Evolutionary conservation across 345 rosid species (phyloP), one percentile per base, ranked within the genome.

Genomic region (Linum usitatissimum): DNA sequence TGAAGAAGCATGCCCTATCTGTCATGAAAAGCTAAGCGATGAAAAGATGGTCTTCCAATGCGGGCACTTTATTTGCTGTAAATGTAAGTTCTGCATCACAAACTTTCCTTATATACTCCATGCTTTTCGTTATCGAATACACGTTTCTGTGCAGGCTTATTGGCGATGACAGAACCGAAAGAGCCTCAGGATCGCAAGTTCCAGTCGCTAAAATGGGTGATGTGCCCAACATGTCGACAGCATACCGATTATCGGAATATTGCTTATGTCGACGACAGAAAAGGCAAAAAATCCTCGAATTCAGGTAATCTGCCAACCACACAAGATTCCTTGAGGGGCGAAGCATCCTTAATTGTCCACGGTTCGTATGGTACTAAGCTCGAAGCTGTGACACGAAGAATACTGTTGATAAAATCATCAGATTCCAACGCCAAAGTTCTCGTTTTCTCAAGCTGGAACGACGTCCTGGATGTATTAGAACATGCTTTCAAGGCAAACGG

Each of bases 331-430:
- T 81, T 77, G 55, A 71, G 53, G 63, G 48, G 19, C 63, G 97
- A 85, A 73, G 82, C 79, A 73, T 78, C 88, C 67, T 68, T 84
- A 55, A 57, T 66, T 7, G 94, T 92, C 65, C 85, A 81, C 74
- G 98, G 98, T 65, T 92, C 98, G 64, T 89, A 89, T 78, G 98
- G 98, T 78, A 89, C 97, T 67, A 92, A 92, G 97, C 80, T 92
- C 55, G 97, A 90, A 82, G 98, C 97, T 62, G 73, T 92, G 68
- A 83, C 86, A 2, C 81, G 94, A 79, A 87, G 98, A 75, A 78
- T 89, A 55, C 78, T 89, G 82, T 83, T 87, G 86, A 89, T 92
- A 79, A 89, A 87, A 67, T 79, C 76, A 61, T 75, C 83, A 6
- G 85, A 89, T 72, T 86, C 85, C 9, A 62, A 77, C 40, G 89